These are phyloP conservation scores for Stephania yunnanensis DNA, from an alignment of 164 flowering plant genomes.

Conservation along the genomic window DNA sequence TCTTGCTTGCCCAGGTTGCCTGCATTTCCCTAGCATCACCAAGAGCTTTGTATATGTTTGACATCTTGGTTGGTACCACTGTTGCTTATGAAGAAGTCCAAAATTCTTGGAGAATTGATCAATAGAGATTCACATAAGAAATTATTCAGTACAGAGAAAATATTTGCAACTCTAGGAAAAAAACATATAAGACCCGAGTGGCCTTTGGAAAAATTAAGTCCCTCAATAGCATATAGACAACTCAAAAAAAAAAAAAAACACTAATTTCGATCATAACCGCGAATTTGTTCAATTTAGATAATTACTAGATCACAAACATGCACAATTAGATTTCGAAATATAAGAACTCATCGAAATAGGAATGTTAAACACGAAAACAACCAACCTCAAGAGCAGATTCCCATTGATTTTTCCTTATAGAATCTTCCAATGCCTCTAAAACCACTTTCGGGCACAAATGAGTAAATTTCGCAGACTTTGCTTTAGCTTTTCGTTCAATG, in stretches of 20 bases:
- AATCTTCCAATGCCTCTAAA: slow-evolving; percentile 71
- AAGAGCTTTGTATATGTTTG: slow-evolving; percentile 76
- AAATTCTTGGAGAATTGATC: slow-evolving; percentile 44
- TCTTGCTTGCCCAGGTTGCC: slow-evolving; percentile 56
- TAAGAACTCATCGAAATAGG: background rate
- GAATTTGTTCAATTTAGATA: background rate
- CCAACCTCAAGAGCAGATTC: slow-evolving; percentile 79
- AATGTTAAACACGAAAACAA: background rate
- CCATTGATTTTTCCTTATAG: slow-evolving; percentile 49
- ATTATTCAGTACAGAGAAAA: background rate
- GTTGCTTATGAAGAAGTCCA: slow-evolving; percentile 70
- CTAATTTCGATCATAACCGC: background rate
- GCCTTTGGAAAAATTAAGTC: background rate
- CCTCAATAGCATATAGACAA: background rate
- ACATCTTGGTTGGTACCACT: slow-evolving; percentile 76
- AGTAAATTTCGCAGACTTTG: slow-evolving; percentile 42
- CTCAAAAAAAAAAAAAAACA: background rate
- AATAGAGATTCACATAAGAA: background rate
- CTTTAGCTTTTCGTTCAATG: slow-evolving; percentile 59
- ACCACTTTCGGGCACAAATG: slow-evolving; percentile 73
- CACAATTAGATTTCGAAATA: too few relatives aligned
- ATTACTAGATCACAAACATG: background rate
- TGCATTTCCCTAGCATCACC: slow-evolving; percentile 81
- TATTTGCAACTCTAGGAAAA: background rate
- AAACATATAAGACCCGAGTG: background rate